phyloP scores from a whole-genome alignment of 1,284 basidiomycete species.

The Ustilago sp. region DNA sequence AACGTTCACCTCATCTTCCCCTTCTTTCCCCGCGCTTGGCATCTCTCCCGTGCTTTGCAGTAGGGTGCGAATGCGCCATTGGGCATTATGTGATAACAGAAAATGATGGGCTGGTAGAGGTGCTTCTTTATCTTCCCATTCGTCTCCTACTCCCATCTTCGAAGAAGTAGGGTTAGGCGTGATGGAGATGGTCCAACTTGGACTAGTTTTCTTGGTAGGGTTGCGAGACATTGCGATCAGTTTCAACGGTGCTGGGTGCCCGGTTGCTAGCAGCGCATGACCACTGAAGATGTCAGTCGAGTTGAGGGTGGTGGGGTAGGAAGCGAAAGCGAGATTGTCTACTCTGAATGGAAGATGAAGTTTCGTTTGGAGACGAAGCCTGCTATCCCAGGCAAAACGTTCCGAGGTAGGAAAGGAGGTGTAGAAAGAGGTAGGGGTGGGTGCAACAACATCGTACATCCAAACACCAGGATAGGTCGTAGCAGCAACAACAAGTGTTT shows the following conservation, averaged over 20 bases:
- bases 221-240: conserved; percentile 72
- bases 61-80: conserved; percentile 15
- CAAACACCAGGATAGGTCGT: conserved; percentile 73
- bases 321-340: conserved; percentile 76
- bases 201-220: conserved; percentile 44
- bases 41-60: conserved; percentile 14
- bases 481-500: conserved; percentile 75
- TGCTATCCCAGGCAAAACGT: background rate
- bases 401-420: background rate
- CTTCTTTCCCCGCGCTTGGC: background rate
- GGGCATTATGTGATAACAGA: conserved; percentile 11
- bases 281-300: conserved; percentile 3
- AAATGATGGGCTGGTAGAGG: conserved; percentile 22
- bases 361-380: conserved; percentile 69
- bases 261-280: conserved; percentile 74
- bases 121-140: conserved; percentile 18
- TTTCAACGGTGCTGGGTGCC: conserved; percentile 76
- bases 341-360: conserved; percentile 74
- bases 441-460: conserved; percentile 71
- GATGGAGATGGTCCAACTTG: conserved; percentile 31
- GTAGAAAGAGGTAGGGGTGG: conserved; percentile 55
- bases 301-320: conserved; percentile 5
- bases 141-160: background rate
- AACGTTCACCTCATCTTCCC: background rate
- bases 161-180: background rate